phyloP scores from a whole-genome alignment of 169 alveolate species.

The Theileria equi region DNA sequence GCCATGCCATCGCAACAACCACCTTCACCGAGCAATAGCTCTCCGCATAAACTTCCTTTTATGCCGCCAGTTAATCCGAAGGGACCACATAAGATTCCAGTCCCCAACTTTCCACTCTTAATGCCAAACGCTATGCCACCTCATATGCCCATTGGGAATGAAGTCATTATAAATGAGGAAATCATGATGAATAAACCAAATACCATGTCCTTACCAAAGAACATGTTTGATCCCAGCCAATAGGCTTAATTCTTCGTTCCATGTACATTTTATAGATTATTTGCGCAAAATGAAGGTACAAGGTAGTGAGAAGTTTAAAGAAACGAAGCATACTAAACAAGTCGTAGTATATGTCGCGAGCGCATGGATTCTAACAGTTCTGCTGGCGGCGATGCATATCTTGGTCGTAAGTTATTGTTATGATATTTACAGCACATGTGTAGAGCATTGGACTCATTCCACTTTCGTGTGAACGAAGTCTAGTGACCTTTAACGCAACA shows the following conservation, averaged over 20 bases:
- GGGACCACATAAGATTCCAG: not conserved
- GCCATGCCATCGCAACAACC: too few species aligned
- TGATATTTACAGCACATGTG: not conserved
- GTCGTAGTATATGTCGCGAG: not conserved
- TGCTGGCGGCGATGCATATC: constrained; percentile 24
- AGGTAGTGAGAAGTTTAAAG: not conserved
- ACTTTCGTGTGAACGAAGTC: constrained; percentile 35
- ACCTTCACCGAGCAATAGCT: too few species aligned
- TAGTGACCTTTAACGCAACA: constrained; percentile 31
- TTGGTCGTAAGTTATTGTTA: constrained; percentile 38
- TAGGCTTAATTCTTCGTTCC: not conserved
- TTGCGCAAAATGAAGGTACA: too few species aligned
- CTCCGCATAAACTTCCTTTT: not conserved
- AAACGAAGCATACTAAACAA: not conserved
- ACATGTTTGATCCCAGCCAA: not conserved
- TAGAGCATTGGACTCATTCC: constrained; percentile 25
- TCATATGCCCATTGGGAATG: too few species aligned
- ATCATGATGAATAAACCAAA: too few species aligned
- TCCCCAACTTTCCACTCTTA: not conserved
- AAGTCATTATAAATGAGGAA: too few species aligned
- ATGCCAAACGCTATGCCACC: not conserved
- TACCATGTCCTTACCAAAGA: too few species aligned
- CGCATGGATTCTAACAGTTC: constrained; percentile 30
- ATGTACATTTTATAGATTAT: not conserved
- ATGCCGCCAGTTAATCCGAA: constrained; percentile 7